These are phyloP conservation scores for Laguncularia racemosa DNA, from an alignment of 345 rosid species.

Conservation along the genomic window DNA sequence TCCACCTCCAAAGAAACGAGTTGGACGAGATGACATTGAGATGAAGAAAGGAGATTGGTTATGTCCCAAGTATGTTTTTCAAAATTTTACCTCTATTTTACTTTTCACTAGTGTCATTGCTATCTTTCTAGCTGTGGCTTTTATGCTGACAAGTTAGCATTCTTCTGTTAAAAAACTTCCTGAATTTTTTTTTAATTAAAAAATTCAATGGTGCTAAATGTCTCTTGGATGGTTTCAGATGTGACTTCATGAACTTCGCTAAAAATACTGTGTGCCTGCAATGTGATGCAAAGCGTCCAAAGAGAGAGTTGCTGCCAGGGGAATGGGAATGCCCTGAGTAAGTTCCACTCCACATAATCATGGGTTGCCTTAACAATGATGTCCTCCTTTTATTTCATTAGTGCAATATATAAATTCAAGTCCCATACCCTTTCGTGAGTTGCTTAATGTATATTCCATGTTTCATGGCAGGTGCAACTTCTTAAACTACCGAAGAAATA, in stretches of 20 bases:
- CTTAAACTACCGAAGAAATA: constrained; percentile 91
- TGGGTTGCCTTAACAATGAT: too few species aligned
- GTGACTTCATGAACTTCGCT: constrained; percentile 96
- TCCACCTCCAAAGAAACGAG: constrained; percentile 76
- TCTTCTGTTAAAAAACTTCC: not conserved
- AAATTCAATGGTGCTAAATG: not conserved
- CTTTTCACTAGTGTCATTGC: not conserved
- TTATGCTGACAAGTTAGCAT: too few species aligned
- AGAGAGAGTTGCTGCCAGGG: constrained; percentile 96
- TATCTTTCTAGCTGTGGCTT: too few species aligned
- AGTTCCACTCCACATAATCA: constrained; percentile 17
- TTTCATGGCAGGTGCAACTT: constrained; percentile 77
- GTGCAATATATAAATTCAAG: too few species aligned
- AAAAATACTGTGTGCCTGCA: constrained; percentile 89
- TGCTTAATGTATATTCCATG: not conserved
- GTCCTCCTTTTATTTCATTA: too few species aligned
- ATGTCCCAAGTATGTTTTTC: constrained; percentile 74
- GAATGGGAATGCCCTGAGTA: constrained; percentile 99
- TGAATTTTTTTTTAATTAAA: not conserved
- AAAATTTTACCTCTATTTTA: not conserved
- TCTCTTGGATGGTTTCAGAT: constrained; percentile 38
- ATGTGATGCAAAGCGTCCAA: constrained; percentile 96
- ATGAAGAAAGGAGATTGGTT: constrained; percentile 99
- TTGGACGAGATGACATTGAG: constrained; percentile 96
- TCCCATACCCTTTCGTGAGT: too few species aligned